phyloP scores from a whole-genome alignment of 1,139 yeast species.

The Candida glucosophila region DNA sequence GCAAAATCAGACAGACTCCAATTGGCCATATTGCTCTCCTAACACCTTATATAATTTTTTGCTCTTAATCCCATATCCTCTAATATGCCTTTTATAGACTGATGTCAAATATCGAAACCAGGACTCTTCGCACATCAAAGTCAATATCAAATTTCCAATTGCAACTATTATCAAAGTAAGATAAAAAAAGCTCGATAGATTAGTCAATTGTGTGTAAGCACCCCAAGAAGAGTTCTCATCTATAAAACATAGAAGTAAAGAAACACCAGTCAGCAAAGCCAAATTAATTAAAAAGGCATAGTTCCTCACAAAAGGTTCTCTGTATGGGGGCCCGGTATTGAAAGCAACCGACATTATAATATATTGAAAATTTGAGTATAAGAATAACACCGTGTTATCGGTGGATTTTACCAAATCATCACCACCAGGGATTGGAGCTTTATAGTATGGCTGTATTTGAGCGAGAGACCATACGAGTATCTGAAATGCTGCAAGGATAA shows the following conservation, averaged over 20 bases:
- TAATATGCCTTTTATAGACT: conserved; percentile 19
- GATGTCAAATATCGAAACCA: conserved; percentile 22
- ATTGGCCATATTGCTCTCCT: conserved; percentile 11
- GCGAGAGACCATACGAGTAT: conserved; percentile 55
- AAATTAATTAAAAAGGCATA: conserved; percentile 64
- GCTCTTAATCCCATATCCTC: conserved; percentile 16
- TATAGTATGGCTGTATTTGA: conserved; percentile 63
- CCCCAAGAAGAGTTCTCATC: conserved; percentile 50
- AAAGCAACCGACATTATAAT: conserved; percentile 73
- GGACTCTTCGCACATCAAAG: conserved; percentile 36
- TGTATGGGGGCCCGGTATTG: conserved; percentile 92
- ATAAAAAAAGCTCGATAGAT: conserved; percentile 46
- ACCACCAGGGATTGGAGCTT: conserved; percentile 73
- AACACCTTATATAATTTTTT: conserved; percentile 36
- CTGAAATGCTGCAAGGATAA: conserved; percentile 57
- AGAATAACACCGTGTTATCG: conserved; percentile 81
- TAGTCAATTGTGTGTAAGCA: conserved; percentile 65
- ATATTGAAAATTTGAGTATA: conserved; percentile 81
- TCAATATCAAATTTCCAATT: conserved; percentile 39
- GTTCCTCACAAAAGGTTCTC: conserved; percentile 67
- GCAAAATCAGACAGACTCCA: conserved; percentile 1
- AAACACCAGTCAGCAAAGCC: conserved; percentile 36
- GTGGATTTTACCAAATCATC: conserved; percentile 80
- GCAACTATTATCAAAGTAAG: conserved; percentile 38
- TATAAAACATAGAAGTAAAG: conserved; percentile 41